Base-by-base conservation (phyloP, 2,329 filamentous ascomycete genomes). In the Paecilomyces sp. region DNA sequence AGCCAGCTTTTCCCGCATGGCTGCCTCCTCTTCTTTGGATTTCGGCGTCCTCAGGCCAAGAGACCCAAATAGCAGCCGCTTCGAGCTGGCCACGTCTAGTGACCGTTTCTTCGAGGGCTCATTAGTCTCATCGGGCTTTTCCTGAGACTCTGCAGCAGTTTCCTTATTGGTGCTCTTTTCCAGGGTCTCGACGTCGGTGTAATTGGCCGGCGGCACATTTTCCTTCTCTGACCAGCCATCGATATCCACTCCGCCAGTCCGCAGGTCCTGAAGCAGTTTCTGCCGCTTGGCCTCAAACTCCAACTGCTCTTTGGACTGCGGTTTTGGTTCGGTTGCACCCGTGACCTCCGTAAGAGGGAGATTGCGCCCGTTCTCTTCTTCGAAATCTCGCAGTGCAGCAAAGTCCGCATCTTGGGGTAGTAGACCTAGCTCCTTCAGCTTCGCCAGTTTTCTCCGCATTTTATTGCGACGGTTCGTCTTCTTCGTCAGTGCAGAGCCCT, bases 61-160 rank as follows among this genome's bases (percentile, higher is more conserved):
- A 6, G 89, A 87, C 8, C 87, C 86, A 66, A 92, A 90, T 0
- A 93, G 72, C 59, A 92, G 77, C 64, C 90, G 83, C 57, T 85
- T 82, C 2, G 86, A 85, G 57, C 87, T 86, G 15, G 80, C 83
- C 31, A 91, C 59, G 66, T 87, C 82, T 34, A 87, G 71, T 18
- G 75, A 74, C 54, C 78, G 76, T 59, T 76, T 74, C 41, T 68
- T 72, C 12, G 67, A 58, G 34, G 57, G 34, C 25, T 58, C 47
- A 18, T 33, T 24, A 4, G 58, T 31, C 24, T 57, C 55, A 9
- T 9, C 34, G 4, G 7, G n/a, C 6, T n/a, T 18, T 7, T 53
- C 28, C 6, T 28, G 9, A 25, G 51, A 6, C 22, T 53, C 51
- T 8, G 28, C 13, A 30, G 51, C 51, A 25, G 11, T 7, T 11